Base-by-base conservation (phyloP, 2,329 filamentous ascomycete genomes). In the Penicillium sp. region DNA sequence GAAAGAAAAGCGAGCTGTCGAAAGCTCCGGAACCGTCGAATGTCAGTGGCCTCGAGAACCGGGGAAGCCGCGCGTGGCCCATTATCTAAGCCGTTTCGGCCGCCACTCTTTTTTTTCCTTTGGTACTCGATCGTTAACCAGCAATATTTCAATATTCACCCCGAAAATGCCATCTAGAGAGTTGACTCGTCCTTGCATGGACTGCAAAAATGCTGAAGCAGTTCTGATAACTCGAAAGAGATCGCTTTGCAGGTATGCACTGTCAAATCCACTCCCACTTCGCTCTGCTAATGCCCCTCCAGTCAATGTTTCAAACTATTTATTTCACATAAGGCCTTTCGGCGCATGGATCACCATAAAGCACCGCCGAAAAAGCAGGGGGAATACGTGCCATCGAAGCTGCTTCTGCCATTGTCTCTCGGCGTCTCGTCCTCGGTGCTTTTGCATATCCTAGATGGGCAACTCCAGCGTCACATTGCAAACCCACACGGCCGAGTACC, bases 401-500 rank as follows among this genome's bases (percentile, higher is more conserved):
- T 95, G 42, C 74, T 95, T 15, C 74, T 95, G 18, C 89, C 90
- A 5, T 74, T 96, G 1, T 95, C 91, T 0, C 85, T 89, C 61
- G 92, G 93, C 0, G 75, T 87, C 1, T 93, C 88, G 1, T 97
- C 92, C 0, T 78, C 87, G 12, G 81, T 83, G 12, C 75, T 98
- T 38, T 76, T 95, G 27, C 81, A 92, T 60, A 78, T 95, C 20
- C 75, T 97, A 46, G 81, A 88, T 67, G 74, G 79, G 40, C 75
- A 80, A 56, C 79, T 78, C 46, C 86, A 92, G 66, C 76, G 79
- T 35, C 75, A 50, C 27, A 44, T 50, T 28, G 35, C 78, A 38
- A 84, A 81, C 52, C 83, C 82, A 58, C 63, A 65, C 44, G 81
- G 82, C 4, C 79, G 83, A 44, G 75, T 82, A 4, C 80, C 81